Conservation (phyloP, 352 stramenopile genomes). For the Thalassiosira exigua region DNA sequence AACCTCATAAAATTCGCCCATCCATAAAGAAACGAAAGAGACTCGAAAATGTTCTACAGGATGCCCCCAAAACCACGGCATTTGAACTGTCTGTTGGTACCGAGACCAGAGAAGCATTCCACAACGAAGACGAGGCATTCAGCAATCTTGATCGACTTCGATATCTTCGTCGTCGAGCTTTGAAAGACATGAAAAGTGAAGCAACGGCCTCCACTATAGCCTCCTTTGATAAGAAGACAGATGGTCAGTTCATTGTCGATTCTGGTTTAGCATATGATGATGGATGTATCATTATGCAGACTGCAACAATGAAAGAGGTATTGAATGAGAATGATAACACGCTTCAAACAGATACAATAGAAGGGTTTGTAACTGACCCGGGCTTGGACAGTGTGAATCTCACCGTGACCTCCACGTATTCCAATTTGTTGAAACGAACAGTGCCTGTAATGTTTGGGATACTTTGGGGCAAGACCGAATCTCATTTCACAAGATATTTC, state of each 20-base stretch:
- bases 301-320: background rate
- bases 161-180: background rate
- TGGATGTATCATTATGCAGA: background rate
- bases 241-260: background rate
- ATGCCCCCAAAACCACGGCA: background rate
- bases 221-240: background rate
- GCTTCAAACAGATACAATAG: background rate
- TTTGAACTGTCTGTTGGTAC: background rate
- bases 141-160: background rate
- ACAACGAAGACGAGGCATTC: background rate
- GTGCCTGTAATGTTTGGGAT: background rate
- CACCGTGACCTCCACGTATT: background rate
- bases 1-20: background rate
- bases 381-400: background rate
- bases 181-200: background rate
- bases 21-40: background rate
- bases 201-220: background rate
- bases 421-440: background rate
- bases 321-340: background rate
- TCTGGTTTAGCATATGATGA: background rate
- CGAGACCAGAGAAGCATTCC: background rate
- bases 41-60: background rate
- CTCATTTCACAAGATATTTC: background rate
- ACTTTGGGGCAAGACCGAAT: background rate
- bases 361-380: background rate